phyloP scores from a whole-genome alignment of 2,329 filamentous ascomycete species.

The Claviceps pazoutovae region DNA sequence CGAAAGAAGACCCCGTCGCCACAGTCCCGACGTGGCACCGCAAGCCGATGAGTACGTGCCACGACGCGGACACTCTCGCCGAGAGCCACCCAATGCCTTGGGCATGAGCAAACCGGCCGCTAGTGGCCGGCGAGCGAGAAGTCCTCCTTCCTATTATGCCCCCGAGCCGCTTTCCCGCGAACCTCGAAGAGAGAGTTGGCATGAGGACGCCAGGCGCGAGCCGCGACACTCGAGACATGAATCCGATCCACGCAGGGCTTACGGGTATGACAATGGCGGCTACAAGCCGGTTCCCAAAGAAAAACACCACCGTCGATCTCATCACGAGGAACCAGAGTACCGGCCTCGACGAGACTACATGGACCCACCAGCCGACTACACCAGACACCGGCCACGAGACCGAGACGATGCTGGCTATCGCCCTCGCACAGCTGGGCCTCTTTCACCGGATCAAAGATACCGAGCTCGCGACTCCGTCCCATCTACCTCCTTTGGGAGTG shows the following conservation, averaged over 20 bases:
- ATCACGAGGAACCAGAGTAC: constrained; percentile 7
- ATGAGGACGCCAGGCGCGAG: not conserved
- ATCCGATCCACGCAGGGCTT: not conserved
- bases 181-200: not conserved
- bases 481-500: constrained; percentile 9
- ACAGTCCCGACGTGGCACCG: constrained; percentile 6
- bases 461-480: constrained; percentile 2
- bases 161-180: constrained; percentile 5
- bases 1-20: constrained; percentile 9
- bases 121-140: constrained; percentile 5
- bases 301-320: not conserved
- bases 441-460: constrained; percentile 4
- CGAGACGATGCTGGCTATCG: constrained; percentile 5
- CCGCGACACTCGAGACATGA: not conserved
- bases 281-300: not conserved
- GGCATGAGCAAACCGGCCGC: not conserved
- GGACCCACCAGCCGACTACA: constrained; percentile 8
- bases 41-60: constrained; percentile 6
- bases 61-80: constrained; percentile 5
- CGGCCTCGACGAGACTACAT: constrained; percentile 10
- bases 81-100: constrained; percentile 3
- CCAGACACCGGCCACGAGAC: constrained; percentile 5
- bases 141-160: constrained; percentile 6
- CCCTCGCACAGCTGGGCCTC: not conserved
- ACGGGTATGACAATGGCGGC: not conserved